phyloP scores from a whole-genome alignment of 2,329 filamentous ascomycete species.

The Lomentospora prolificans region DNA sequence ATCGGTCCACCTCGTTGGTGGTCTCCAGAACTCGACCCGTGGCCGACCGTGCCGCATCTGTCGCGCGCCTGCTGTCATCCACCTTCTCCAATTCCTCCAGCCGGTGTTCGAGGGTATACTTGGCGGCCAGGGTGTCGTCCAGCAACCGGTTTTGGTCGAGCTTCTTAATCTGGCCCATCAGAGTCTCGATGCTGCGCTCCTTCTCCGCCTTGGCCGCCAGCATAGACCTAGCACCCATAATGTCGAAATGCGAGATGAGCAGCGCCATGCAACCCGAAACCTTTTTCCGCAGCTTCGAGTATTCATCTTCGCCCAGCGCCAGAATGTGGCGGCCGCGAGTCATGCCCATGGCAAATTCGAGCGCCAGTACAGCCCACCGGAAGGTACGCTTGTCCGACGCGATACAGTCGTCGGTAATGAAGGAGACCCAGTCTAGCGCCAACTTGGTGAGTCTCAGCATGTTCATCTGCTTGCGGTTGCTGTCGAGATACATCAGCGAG shows the following conservation, averaged over 20 bases:
- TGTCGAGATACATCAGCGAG: slow-evolving; percentile 90
- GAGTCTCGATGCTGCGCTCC: slow-evolving; percentile 65
- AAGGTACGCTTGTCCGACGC: slow-evolving; percentile 93
- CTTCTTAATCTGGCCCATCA: slow-evolving; percentile 65
- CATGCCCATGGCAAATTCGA: slow-evolving; percentile 97
- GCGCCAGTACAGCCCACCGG: slow-evolving; percentile 87
- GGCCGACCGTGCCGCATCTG: slow-evolving; percentile 75
- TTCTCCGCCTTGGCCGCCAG: slow-evolving; percentile 90
- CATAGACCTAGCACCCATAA: slow-evolving; percentile 92
- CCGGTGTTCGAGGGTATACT: slow-evolving; percentile 65
- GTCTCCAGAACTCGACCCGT: slow-evolving; percentile 87
- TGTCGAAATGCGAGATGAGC: slow-evolving; percentile 96
- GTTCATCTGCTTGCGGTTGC: slow-evolving; percentile 92
- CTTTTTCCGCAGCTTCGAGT: slow-evolving; percentile 70
- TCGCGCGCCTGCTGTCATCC: slow-evolving; percentile 68
- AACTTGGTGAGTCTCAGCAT: slow-evolving; percentile 90
- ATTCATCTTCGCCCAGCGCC: slow-evolving; percentile 82
- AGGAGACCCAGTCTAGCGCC: slow-evolving; percentile 92
- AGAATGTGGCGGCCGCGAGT: slow-evolving; percentile 88
- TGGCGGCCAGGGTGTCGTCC: slow-evolving; percentile 78
- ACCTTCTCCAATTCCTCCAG: slow-evolving; percentile 63
- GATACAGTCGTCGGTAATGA: slow-evolving; percentile 94
- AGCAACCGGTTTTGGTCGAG: slow-evolving; percentile 64
- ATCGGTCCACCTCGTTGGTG: slow-evolving; percentile 90
- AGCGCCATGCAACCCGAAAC: slow-evolving; percentile 97